Percentiles rank a stretch among this genome's conserved stretches.
These are phyloP conservation scores for Trametes cubensis DNA, from an alignment of 768 basidiomycete species.

Conservation along the genomic window DNA sequence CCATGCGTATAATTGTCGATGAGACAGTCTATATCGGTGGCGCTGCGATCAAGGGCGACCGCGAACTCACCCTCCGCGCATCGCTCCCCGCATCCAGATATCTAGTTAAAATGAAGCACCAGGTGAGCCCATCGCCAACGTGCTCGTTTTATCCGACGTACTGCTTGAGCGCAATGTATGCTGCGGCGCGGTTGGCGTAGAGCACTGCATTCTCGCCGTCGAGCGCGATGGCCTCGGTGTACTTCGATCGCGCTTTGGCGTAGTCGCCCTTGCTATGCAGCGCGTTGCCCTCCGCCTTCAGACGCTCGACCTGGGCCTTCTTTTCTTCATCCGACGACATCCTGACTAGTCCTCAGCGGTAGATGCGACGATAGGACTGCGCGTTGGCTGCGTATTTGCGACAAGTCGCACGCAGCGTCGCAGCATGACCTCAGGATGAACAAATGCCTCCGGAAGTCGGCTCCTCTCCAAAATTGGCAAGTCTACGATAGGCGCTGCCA, in stretches of 20 bases:
- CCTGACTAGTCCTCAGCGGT: neutral
- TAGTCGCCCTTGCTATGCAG: conserved; percentile 39
- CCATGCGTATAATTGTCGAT: neutral
- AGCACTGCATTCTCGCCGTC: conserved; percentile 43
- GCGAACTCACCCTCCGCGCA: conserved; percentile 19
- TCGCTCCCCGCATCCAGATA: conserved; percentile 23
- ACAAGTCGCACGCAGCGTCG: too few species aligned
- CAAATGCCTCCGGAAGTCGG: neutral
- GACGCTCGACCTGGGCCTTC: conserved; percentile 19
- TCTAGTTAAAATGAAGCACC: neutral
- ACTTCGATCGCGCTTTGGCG: conserved; percentile 42
- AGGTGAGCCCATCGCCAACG: neutral
- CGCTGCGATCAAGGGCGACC: too few species aligned
- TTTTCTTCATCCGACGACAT: conserved; percentile 18
- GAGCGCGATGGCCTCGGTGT: conserved; percentile 45
- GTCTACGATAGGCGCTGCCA: neutral
- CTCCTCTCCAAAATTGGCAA: neutral
- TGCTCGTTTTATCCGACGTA: conserved; percentile 16
- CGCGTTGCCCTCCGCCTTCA: conserved; percentile 48
- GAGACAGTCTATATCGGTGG: neutral
- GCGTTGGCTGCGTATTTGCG: neutral
- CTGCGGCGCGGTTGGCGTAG: conserved; percentile 50
- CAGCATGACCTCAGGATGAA: too few species aligned
- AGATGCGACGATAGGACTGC: neutral
- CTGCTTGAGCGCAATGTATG: conserved; percentile 42